Evolutionary conservation across 331 rosid species (phyloP), one percentile per base, ranked within the genome.

Genomic region (Pyracantha coccinea): DNA sequence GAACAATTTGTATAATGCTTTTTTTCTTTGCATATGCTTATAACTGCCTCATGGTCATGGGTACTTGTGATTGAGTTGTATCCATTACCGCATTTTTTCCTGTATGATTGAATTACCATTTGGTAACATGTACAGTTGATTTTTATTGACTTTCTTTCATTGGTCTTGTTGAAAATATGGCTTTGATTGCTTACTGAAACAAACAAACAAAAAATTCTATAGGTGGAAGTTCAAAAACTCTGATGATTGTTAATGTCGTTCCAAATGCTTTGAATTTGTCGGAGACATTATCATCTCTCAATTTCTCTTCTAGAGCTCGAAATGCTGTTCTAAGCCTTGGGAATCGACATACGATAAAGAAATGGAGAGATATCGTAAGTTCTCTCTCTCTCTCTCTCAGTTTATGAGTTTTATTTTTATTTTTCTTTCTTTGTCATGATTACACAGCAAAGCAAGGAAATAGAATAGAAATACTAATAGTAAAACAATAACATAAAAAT

Each of bases 331-430:
- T 94, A 72, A 92, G 96, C 86, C 96, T 94, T 75, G 99, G 99
- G 81, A 94, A 89, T 82, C 92, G 97, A 73, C 97, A 94, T 81
- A 90, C 97, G 50, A 89, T 92, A 58, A 94, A 94, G 78, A 94
- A 94, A 82, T 94, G 97, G 99, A 90, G 92, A 92, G 99, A 92
- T 83, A 78, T 89, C 71, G 97, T 94, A 83, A 87, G 97, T 91
- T 75, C 66, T 20, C 25, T 33, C 21, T 62, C 57, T 76, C 71
- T 63, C 41, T 35, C 74, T 75, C 31, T 71, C 52, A 72, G 69
- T 67, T 25, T 17, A 38, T 38, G 55, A 35, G n/a, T 35, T 73
- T 69, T 75, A 57, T 19, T 70, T 6, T 63, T 75, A 17, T 68
- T 50, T 59, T 47, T 45, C 45, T 38, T 38, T 38, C 45, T 38